Evolutionary conservation across 2,329 filamentous ascomycete genomes (phyloP).

Genomic region (Colletotrichum trifolii): DNA sequence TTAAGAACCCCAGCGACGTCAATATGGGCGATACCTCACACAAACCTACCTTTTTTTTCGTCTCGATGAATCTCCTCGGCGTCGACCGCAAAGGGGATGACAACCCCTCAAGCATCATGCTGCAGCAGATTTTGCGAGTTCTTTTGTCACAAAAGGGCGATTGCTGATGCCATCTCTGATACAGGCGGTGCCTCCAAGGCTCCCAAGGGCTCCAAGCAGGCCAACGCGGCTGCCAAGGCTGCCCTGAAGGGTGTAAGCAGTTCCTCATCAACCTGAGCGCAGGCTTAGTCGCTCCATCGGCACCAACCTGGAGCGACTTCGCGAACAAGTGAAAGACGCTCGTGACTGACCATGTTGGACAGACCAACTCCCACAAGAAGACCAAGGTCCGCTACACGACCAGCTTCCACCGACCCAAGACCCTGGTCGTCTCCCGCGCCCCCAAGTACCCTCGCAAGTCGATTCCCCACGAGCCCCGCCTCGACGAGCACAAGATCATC

Average conservation of each 20-base stretch:
- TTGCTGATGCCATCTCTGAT: conserved; percentile 73
- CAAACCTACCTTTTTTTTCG: conserved; percentile 4
- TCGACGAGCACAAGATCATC: conserved; percentile 98
- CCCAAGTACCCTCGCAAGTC: conserved; percentile 99
- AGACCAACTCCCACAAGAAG: conserved; percentile 79
- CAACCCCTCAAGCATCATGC: conserved; percentile 63
- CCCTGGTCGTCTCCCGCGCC: conserved; percentile 86
- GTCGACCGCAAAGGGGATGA: conserved; percentile 30
- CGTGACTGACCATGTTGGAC: conserved; percentile 23
- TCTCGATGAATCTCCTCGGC: conserved; percentile 33
- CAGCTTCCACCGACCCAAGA: conserved; percentile 98
- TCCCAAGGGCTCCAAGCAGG: conserved; percentile 81
- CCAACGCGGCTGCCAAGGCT: conserved; percentile 93
- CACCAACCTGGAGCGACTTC: no score
- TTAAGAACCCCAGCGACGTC: conserved; percentile 15
- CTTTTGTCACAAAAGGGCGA: conserved; percentile 68
- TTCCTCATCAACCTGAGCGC: conserved; percentile 18
- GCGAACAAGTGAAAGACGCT: no score
- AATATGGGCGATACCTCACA: conserved; percentile 33
- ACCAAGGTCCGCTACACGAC: conserved; percentile 92
- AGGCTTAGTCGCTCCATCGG: not conserved
- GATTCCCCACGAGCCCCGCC: conserved; percentile 86
- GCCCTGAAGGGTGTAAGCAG: conserved; percentile 91
- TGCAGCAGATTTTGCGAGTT: conserved; percentile 83
- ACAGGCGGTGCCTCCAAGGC: conserved; percentile 66